Base-by-base conservation (phyloP, 305 asterid species). In the Solanum hybrid region DNA sequence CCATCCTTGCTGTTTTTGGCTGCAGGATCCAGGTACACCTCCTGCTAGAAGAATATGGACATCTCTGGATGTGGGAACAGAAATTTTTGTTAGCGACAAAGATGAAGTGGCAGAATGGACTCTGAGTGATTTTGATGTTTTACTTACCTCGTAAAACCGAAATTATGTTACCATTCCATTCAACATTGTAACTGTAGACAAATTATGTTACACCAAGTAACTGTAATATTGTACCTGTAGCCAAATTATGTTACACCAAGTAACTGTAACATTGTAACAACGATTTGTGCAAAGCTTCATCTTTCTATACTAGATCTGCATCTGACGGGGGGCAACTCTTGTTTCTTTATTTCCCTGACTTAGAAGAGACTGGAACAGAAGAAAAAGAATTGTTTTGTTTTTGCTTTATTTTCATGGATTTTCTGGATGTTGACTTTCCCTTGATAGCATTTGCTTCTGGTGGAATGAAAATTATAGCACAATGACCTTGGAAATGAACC, bases 21-120 rank as follows among this genome's bases (percentile, higher is more conserved):
- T 87, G 89, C 92, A 95, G 97, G 98, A 95, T 93, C 98, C 96
- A 64, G 95, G 93, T 32, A 91, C 92, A 78, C 56, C 88, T 24
- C 96, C 98, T 37, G 98, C 96, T 22, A 92, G 90, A 91, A 95
- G 98, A 91, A 90, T 93, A 78, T 96, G 99, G 99, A 92, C 96
- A 12, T 96, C 98, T 24, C 88, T 96, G 72, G 96, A 96, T 86
- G 95, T 95, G 89, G 99, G 99, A 81, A 95, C 98, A 22, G 99
- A 96, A 88, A 92, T 96, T 71, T 96, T 93, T 89, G 95, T 96
- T 51, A 95, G 97, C n/a, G 91, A 93, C 91, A 94, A 92, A 79
- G 96, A 92, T 9, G 94, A 95, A 92, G 94, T 91, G 76, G 98
- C 99, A 66, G 98, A 95, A 88, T 96, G 98, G 99, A 92, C 94